A percentile compares a stretch with the other conserved stretches of the same genome.
These are phyloP conservation scores for Eimeria praecox DNA, from an alignment of 169 alveolate genomes.

Conservation along the genomic window DNA sequence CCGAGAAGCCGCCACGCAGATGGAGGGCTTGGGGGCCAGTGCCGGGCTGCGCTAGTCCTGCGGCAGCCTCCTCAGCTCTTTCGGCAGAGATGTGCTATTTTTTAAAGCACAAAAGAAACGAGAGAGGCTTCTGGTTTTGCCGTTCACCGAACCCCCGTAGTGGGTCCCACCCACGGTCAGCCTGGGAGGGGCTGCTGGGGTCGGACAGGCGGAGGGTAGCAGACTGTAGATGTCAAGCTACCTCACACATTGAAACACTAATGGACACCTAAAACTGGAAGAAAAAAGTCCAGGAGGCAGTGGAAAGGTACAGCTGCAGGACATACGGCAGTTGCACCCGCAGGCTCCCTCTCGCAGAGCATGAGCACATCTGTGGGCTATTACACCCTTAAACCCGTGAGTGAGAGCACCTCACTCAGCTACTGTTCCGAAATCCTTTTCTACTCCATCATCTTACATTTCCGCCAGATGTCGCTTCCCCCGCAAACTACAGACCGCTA, in stretches of 20 bases:
- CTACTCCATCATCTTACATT: constrained; percentile 11
- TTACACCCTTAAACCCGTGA: constrained; percentile 21
- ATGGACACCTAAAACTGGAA: not conserved
- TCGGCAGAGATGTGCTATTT: not conserved
- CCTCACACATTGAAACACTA: not conserved
- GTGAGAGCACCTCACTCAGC: constrained; percentile 15
- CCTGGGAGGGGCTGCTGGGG: constrained; percentile 15
- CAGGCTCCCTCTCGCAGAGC: constrained; percentile 23
- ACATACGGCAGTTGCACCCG: constrained; percentile 47
- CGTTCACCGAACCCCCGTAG: not conserved
- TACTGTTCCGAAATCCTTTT: not conserved
- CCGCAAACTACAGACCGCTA: not conserved
- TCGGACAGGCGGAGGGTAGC: not conserved
- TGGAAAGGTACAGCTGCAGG: constrained; percentile 19
- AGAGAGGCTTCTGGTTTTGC: not conserved
- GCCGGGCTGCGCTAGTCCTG: not conserved
- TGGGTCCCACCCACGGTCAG: not conserved
- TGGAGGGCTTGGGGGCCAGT: not conserved
- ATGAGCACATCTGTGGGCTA: constrained; percentile 41
- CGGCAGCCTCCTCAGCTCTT: not conserved
- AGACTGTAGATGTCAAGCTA: not conserved
- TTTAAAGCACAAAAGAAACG: not conserved
- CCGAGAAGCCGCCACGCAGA: not conserved
- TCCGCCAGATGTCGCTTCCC: not conserved
- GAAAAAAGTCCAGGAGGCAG: constrained; percentile 1